phyloP scores from a whole-genome alignment of 306 rosid species.

The Prosopis cineraria region DNA sequence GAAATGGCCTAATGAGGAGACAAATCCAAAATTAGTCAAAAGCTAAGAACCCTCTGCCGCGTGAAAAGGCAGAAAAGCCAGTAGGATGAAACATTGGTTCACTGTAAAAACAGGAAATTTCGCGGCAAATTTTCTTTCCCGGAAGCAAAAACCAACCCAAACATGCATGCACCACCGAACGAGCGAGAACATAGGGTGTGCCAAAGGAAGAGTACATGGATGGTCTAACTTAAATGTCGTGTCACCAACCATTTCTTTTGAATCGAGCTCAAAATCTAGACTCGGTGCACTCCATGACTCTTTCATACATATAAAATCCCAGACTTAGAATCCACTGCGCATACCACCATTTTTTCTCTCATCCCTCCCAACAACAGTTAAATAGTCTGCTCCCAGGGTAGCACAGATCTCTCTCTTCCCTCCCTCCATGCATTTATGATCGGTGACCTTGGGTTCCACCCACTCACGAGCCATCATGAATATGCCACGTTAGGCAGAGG shows the following conservation, averaged over 20 bases:
- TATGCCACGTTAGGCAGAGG: background rate
- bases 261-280: background rate
- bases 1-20: background rate
- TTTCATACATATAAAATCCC: background rate
- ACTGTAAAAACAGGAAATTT: background rate
- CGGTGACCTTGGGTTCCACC: conserved; percentile 25
- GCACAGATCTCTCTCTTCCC: conserved; percentile 26
- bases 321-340: background rate
- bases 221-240: conserved; percentile 48
- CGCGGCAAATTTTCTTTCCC: background rate
- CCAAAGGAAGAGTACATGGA: background rate
- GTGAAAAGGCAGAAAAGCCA: too few relatives aligned
- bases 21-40: background rate
- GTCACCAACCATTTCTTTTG: conserved; percentile 21
- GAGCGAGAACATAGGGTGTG: background rate
- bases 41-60: background rate
- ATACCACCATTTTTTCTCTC: background rate
- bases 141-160: background rate
- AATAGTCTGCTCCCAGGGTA: conserved; percentile 14
- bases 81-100: too few relatives aligned
- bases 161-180: background rate
- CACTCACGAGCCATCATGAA: background rate
- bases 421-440: conserved; percentile 44
- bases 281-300: background rate
- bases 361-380: conserved; percentile 6